Conservation (phyloP, 257 asterid genomes). For the Solanum dulcamara region DNA sequence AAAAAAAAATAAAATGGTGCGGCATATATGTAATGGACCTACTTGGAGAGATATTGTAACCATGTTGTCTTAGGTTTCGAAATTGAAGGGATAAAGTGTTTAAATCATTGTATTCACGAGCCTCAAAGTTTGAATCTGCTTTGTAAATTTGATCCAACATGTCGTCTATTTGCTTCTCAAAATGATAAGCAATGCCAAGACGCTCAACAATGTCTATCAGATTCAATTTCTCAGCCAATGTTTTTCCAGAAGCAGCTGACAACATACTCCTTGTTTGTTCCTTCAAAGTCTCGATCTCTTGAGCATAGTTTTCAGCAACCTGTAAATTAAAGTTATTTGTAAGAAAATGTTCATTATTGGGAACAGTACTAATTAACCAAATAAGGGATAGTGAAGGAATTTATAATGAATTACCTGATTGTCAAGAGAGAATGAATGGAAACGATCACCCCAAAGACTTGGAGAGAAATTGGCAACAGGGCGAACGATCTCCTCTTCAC, state of each 20-base stretch:
- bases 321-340: no score
- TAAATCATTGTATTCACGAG: conserved; percentile 1
- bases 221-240: background rate
- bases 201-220: conserved; percentile 23
- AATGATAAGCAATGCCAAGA: conserved; percentile 25
- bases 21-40: background rate
- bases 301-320: background rate
- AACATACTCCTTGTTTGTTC: conserved; percentile 12
- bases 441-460: conserved; percentile 21
- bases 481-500: background rate
- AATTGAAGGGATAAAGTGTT: conserved; percentile 11
- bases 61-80: conserved; percentile 31
- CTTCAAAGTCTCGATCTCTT: conserved; percentile 16
- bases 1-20: background rate
- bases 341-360: no score
- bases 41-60: conserved; percentile 20
- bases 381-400: background rate
- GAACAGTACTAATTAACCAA: no score
- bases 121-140: background rate
- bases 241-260: background rate
- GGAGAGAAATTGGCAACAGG: conserved; percentile 20
- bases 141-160: conserved; percentile 1
- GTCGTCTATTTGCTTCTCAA: conserved; percentile 19
- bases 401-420: background rate
- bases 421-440: conserved; percentile 1